These are phyloP conservation scores for Fennellomyces sp. DNA, from an alignment of 371 early-diverging fungal species.

Conservation along the genomic window DNA sequence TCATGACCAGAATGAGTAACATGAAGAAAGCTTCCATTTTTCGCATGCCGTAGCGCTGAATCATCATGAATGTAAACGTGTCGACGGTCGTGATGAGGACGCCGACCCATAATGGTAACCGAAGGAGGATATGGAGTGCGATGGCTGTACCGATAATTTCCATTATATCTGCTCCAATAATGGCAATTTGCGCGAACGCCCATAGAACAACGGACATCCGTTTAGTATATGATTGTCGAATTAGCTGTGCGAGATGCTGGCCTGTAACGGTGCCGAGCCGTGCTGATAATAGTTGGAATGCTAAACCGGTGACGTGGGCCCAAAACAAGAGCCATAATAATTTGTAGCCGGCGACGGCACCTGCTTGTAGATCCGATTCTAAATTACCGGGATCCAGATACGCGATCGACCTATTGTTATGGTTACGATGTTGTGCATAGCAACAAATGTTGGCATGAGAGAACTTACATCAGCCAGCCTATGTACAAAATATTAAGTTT, in stretches of 20 bases:
- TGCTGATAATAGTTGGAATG: slow-evolving; percentile 67
- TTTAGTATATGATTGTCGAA: slow-evolving; percentile 50
- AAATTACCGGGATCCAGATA: slow-evolving; percentile 81
- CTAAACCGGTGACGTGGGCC: slow-evolving; percentile 58
- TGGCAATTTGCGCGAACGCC: slow-evolving; percentile 72
- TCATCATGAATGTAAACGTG: slow-evolving; percentile 66
- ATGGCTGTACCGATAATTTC: slow-evolving; percentile 82
- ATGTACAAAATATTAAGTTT: neutral
- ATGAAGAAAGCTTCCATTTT: slow-evolving; percentile 71
- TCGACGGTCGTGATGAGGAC: slow-evolving; percentile 74
- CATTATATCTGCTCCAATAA: slow-evolving; percentile 76
- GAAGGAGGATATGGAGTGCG: slow-evolving; percentile 68
- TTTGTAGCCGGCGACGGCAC: slow-evolving; percentile 66
- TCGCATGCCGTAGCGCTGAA: slow-evolving; percentile 69
- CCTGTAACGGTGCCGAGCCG: slow-evolving; percentile 78
- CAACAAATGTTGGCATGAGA: neutral
- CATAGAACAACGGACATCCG: slow-evolving; percentile 52
- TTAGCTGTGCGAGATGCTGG: slow-evolving; percentile 66
- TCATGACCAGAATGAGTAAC: slow-evolving; percentile 64
- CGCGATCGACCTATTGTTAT: slow-evolving; percentile 73
- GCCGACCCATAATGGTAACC: slow-evolving; percentile 63
- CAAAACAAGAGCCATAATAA: slow-evolving; percentile 70
- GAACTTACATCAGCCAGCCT: slow-evolving; percentile 50
- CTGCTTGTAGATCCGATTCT: slow-evolving; percentile 74
- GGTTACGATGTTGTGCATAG: too few species aligned